A percentile compares a stretch with the other conserved stretches of the same genome.
Evolutionary conservation across 495 filamentous ascomycete species (phyloP).

Genomic region (Aspergillus coremiiformis): DNA sequence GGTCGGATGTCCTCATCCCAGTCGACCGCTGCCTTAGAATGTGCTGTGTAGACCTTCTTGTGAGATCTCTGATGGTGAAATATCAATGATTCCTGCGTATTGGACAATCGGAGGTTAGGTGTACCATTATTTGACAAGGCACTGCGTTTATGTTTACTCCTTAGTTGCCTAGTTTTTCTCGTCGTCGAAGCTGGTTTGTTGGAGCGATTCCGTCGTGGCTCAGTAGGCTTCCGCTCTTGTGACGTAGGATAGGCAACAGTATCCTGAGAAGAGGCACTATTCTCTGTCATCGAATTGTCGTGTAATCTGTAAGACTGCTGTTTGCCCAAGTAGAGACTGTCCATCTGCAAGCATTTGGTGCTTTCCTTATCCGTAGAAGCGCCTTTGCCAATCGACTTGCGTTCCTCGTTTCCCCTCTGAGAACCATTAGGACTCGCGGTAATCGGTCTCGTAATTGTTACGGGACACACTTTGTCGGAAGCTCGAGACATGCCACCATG

Average conservation of each 20-base stretch:
- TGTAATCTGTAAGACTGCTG: neutral
- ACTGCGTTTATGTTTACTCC: neutral
- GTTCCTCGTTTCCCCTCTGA: neutral
- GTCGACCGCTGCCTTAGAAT: slow-evolving; percentile 20
- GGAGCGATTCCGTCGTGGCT: neutral
- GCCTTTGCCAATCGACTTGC: neutral
- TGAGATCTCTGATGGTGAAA: neutral
- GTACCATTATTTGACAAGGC: neutral
- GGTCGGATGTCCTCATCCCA: slow-evolving; percentile 32
- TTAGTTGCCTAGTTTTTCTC: neutral
- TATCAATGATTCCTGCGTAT: slow-evolving; percentile 16
- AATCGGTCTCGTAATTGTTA: neutral
- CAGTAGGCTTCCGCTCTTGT: neutral
- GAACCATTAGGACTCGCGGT: neutral
- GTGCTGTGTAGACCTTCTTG: slow-evolving; percentile 8
- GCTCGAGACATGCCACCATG: neutral
- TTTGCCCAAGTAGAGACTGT: neutral
- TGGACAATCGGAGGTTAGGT: neutral
- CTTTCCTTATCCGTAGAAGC: neutral
- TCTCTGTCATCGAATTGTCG: neutral
- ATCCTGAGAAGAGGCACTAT: neutral
- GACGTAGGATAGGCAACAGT: neutral
- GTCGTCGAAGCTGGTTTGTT: neutral
- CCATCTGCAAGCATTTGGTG: neutral
- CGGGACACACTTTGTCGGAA: neutral